Evolutionary conservation across 2,329 filamentous ascomycete genomes (phyloP), one percentile per base, ranked within the genome.

Genomic region (Nothopassalora personata): DNA sequence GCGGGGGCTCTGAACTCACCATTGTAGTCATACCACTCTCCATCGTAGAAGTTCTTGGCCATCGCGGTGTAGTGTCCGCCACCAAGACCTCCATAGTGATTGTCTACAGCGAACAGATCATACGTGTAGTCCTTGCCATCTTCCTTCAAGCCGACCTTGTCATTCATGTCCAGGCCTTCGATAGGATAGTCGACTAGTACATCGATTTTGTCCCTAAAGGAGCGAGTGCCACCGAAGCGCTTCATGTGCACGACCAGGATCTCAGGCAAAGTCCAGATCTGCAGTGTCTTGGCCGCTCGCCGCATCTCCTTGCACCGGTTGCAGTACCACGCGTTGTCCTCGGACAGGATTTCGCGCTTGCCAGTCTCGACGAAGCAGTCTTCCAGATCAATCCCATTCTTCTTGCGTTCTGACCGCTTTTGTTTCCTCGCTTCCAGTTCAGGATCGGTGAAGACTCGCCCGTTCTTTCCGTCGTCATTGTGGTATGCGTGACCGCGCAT

Each of bases 311-410:
- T 97, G 81, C 94, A 99, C 31, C 91, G 85, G 58, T 91, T 93
- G 71, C 94, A 99, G 72, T 95, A 97, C 94, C 94, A 99, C 60
- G 91, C 93, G 72, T 99, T 95, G 70, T 95, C 89, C 72, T 97
- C 91, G 0, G 93, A 97, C 4, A 99, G 79, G 13, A 96, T 86
- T 75, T 99, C 94, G 60, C 92, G 89, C 72, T 93, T 93, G 70
- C 94, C 90, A 66, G 96, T 97, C 74, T 97, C 94, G 60, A 92
- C 88, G 56, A 99, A 83, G 71, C 94, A 99, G 67, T 97, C 91
- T 23, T 94, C 88, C 4, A 99, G 81, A 0, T 86, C 87, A 64
- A 97, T 87, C 30, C 94, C 94, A 56, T 86, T 81, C 73, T 87
- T 89, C 68, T 81, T 83, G 7, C 91, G 87, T 59, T 78, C 79